Base-by-base conservation (phyloP, 805 yeast species). In the Candida schatavii region DNA sequence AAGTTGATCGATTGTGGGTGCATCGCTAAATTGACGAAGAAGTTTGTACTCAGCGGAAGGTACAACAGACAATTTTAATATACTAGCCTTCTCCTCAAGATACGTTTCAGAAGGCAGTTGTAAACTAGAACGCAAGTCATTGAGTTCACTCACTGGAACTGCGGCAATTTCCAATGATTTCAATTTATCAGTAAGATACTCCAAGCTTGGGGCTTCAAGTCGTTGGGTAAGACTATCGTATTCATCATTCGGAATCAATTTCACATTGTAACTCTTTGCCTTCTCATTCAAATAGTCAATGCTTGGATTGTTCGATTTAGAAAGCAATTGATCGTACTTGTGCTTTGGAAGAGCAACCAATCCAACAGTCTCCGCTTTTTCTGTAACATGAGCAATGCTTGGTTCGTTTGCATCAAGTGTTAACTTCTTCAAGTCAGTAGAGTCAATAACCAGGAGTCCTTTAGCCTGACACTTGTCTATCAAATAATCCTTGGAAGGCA, bases 121-220 rank as follows among this genome's bases (percentile, higher is more conserved):
- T 7, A 50, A 29, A n/a, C 44, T 35, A 7, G 29, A 5, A 17
- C 11, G 18, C 15, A 31, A 6, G 4, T 31, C 35, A 15, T 13
- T 15, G 20, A 31, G 19, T 13, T 31, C 35, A 31, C 22, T 6
- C 19, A 10, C 19, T 3, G 44, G 34, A 13, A 50, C 13, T 0
- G 39, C 39, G 3, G 41, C 35, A 28, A 42, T 25, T 26, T 50
- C 48, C 11, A 40, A 29, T 29, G 51, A 61, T 23, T 43, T 40
- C 4, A 61, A 64, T 53, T 56, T 54, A n/a, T 54, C 58, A 4
- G 49, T 58, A 3, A 64, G 54, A 6, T 60, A 56, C 38, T 52
- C 39, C 19, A 34, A 5, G 3, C 35, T 17, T 27, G 45, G 45
- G 14, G 9, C 23, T 26, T 22, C 35, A 2, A 26, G 17, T 46